These are phyloP conservation scores for Herpetomonas tarakana DNA, from an alignment of 208 protist species.

Conservation along the genomic window DNA sequence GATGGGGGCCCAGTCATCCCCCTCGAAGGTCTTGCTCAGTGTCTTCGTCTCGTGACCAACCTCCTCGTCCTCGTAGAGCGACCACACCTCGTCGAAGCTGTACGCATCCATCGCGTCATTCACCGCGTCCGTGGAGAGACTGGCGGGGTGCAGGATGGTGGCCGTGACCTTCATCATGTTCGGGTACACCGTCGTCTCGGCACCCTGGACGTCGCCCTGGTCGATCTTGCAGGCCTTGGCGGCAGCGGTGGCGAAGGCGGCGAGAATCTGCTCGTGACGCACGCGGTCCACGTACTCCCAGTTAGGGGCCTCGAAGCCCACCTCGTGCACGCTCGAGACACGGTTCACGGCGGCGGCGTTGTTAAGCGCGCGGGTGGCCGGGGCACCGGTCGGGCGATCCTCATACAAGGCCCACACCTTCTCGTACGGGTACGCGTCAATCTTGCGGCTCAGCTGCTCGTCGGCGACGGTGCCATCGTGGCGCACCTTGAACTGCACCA, in stretches of 20 bases:
- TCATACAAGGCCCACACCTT: slow-evolving; percentile 32
- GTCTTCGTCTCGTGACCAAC: slow-evolving; percentile 12
- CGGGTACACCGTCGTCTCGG: slow-evolving; percentile 15
- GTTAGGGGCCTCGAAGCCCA: slow-evolving; percentile 30
- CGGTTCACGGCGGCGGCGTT: background rate
- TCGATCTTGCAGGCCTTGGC: slow-evolving; percentile 18
- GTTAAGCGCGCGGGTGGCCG: background rate
- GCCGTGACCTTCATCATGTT: slow-evolving; percentile 20
- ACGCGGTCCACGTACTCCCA: slow-evolving; percentile 17
- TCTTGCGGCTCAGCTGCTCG: slow-evolving; percentile 15
- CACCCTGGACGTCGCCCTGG: slow-evolving; percentile 12
- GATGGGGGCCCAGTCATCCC: slow-evolving; percentile 19
- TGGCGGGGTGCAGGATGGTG: slow-evolving; percentile 5
- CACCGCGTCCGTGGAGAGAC: slow-evolving; percentile 4
- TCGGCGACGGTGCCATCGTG: slow-evolving; percentile 12
- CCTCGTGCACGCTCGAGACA: slow-evolving; percentile 18
- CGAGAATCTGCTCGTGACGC: slow-evolving; percentile 18
- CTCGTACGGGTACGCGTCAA: slow-evolving; percentile 29
- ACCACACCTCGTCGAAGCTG: slow-evolving; percentile 32
- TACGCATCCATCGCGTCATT: slow-evolving; percentile 20
- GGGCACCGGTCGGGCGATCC: slow-evolving; percentile 6
- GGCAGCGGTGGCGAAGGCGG: slow-evolving; percentile 21
- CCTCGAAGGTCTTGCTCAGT: slow-evolving; percentile 21
- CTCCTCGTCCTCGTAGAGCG: slow-evolving; percentile 23
- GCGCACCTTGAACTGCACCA: slow-evolving; percentile 19